Percentiles rank a stretch among this genome's conserved stretches.
Conservation (phyloP, 257 asterid genomes). For the Thymus quinquecostatus region DNA sequence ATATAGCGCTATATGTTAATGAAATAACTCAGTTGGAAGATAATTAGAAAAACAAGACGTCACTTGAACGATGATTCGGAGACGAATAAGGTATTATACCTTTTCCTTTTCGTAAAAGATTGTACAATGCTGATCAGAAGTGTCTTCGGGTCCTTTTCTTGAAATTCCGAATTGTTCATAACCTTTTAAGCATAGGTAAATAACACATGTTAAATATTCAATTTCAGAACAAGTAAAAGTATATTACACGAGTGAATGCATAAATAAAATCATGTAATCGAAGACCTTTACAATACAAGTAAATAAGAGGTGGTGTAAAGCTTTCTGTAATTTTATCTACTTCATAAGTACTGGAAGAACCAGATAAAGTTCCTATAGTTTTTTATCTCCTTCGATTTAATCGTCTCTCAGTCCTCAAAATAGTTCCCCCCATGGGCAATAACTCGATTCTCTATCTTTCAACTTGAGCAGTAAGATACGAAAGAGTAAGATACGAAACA, state of each 20-base stretch:
- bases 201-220: constrained; percentile 15
- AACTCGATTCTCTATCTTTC: not conserved
- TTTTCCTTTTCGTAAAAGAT: constrained; percentile 91
- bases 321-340: not conserved
- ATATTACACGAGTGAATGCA: not conserved
- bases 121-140: constrained; percentile 87
- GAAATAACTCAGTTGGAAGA: constrained; percentile 7
- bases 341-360: too few species aligned
- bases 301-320: not conserved
- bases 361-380: too few species aligned
- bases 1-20: constrained; percentile 23
- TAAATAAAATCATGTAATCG: not conserved
- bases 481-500: too few species aligned
- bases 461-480: not conserved
- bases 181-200: constrained; percentile 49
- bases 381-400: too few species aligned
- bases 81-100: constrained; percentile 44
- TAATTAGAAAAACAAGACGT: constrained; percentile 1
- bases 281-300: not conserved
- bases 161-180: constrained; percentile 92
- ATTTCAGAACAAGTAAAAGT: not conserved
- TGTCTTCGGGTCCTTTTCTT: constrained; percentile 87
- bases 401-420: not conserved
- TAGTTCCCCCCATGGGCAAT: not conserved
- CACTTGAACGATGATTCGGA: not conserved